A percentile compares a stretch with the other conserved stretches of the same genome.
phyloP scores from a whole-genome alignment of 805 yeast genomes.

The Diddensiella santjacobensis region DNA sequence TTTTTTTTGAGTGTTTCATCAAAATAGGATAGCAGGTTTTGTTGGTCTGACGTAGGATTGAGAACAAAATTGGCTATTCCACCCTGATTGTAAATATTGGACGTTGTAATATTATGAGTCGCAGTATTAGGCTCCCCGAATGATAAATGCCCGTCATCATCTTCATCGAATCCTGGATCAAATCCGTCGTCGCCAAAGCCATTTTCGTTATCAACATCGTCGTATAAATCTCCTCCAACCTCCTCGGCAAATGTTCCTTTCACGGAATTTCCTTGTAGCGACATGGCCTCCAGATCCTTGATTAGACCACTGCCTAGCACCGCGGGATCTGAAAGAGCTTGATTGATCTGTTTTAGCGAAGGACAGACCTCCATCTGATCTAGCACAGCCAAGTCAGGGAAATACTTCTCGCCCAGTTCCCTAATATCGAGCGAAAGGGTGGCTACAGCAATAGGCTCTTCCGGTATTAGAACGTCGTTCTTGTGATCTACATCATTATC shows the following conservation, averaged over 20 bases:
- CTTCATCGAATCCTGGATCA: constrained; percentile 8
- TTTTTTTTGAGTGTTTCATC: constrained; percentile 64
- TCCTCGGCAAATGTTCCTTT: constrained; percentile 9
- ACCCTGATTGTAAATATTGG: not conserved
- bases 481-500: constrained; percentile 15
- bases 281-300: constrained; percentile 33
- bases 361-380: constrained; percentile 53
- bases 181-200: constrained; percentile 1
- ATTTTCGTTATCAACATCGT: constrained; percentile 20
- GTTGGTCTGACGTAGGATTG: constrained; percentile 24
- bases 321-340: constrained; percentile 45
- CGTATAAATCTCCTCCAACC: constrained; percentile 10
- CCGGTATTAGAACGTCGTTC: constrained; percentile 18
- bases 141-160: constrained; percentile 9
- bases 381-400: constrained; percentile 24
- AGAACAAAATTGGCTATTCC: constrained; percentile 2
- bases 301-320: constrained; percentile 10
- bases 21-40: constrained; percentile 73
- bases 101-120: not conserved
- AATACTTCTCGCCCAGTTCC: constrained; percentile 20
- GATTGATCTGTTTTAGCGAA: constrained; percentile 57
- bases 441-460: constrained; percentile 36
- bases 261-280: constrained; percentile 1
- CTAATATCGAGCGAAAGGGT: constrained; percentile 26
- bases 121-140: constrained; percentile 8